These are phyloP conservation scores for Chrysophaeum taylorii DNA, from an alignment of 352 stramenopile genomes.

Conservation along the genomic window DNA sequence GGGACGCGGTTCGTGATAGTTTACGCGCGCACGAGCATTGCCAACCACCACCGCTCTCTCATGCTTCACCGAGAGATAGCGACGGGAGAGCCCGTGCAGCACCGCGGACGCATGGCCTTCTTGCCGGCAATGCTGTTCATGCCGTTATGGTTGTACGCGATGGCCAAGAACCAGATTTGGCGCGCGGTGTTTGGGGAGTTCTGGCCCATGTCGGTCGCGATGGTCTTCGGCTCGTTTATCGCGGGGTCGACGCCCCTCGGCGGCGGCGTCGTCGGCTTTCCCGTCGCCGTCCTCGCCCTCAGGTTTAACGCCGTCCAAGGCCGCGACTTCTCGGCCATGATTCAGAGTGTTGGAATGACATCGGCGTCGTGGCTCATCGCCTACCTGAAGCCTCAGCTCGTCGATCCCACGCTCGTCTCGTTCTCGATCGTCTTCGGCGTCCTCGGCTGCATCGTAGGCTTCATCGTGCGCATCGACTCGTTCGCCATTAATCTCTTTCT, in stretches of 20 bases:
- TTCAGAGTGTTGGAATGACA: not conserved
- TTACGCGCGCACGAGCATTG: not conserved
- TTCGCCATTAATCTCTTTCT: not conserved
- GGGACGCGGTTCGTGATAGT: not conserved
- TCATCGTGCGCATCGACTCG: not conserved
- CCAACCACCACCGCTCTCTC: not conserved
- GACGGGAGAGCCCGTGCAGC: too few species aligned
- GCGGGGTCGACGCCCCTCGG: not conserved
- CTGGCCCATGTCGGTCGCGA: not conserved
- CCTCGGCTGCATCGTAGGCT: not conserved
- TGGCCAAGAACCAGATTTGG: not conserved
- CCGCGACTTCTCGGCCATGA: not conserved
- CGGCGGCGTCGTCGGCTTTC: slow-evolving; percentile 4
- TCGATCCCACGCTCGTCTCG: not conserved
- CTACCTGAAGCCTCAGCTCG: slow-evolving; percentile 3
- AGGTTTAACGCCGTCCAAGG: not conserved
- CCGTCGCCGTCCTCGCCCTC: not conserved
- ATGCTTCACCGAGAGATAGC: not conserved
- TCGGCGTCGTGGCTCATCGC: not conserved
- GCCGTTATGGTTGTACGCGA: not conserved
- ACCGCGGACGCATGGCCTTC: not conserved
- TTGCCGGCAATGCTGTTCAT: not conserved
- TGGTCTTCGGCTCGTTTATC: not conserved
- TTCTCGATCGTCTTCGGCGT: not conserved
- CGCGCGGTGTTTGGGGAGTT: not conserved